Evolutionary conservation across 75 land plant species (phyloP).

Genomic region (Pseudotsuga menziesii): DNA sequence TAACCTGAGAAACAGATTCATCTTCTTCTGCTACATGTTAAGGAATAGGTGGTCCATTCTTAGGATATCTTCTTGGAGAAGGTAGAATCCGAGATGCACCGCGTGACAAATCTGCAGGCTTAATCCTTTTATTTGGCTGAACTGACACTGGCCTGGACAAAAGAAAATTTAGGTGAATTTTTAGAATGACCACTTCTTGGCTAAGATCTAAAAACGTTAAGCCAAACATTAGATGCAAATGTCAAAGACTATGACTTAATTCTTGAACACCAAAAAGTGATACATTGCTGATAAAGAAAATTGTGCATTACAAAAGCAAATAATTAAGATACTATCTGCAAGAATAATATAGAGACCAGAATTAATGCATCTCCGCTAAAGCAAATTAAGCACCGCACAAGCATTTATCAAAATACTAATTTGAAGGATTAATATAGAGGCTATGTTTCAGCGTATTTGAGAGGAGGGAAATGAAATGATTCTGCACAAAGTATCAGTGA

Average conservation of each 20-base stretch:
- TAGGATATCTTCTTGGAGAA: slow-evolving; percentile 10
- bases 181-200: too few relatives aligned
- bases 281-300: too few relatives aligned
- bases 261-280: too few relatives aligned
- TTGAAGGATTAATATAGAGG: background rate
- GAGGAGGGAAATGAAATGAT: background rate
- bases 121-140: slow-evolving; percentile 5
- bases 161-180: background rate
- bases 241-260: too few relatives aligned
- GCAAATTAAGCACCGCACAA: background rate
- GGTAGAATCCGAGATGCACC: background rate
- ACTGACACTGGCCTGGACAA: background rate
- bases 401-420: background rate
- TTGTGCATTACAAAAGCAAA: too few relatives aligned
- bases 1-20: background rate
- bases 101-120: slow-evolving; percentile 2
- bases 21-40: background rate
- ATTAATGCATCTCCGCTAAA: background rate
- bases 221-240: background rate
- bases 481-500: too few relatives aligned
- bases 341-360: background rate
- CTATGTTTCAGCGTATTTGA: background rate
- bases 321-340: too few relatives aligned
- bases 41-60: slow-evolving; percentile 8
- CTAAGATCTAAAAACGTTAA: background rate